Evolutionary conservation across 1,284 basidiomycete species (phyloP).

Genomic region (Athelia sp.): DNA sequence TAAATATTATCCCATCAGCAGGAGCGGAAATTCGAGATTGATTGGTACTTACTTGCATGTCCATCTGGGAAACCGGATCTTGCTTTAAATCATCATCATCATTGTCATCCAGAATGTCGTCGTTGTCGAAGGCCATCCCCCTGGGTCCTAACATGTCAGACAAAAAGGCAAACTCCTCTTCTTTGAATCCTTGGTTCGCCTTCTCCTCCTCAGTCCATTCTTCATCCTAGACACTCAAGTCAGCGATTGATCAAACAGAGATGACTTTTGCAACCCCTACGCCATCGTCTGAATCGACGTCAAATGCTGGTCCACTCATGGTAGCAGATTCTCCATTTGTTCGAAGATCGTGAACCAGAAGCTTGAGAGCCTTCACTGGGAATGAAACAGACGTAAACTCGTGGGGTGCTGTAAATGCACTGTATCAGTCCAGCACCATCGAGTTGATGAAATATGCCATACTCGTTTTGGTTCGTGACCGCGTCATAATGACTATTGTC

Average conservation of each 20-base stretch:
- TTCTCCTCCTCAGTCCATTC: constrained; percentile 85
- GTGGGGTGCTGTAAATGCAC: constrained; percentile 57
- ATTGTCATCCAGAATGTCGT: constrained; percentile 63
- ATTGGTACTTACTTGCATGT: constrained; percentile 68
- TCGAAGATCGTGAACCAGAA: constrained; percentile 81
- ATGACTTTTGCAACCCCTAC: constrained; percentile 37
- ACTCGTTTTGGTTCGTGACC: constrained; percentile 86
- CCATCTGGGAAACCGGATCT: constrained; percentile 85
- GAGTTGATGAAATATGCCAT: constrained; percentile 12
- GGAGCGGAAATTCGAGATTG: background rate
- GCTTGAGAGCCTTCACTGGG: constrained; percentile 87
- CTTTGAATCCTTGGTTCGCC: constrained; percentile 46
- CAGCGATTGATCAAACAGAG: constrained; percentile 4
- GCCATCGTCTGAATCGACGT: constrained; percentile 73
- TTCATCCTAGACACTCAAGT: constrained; percentile 52
- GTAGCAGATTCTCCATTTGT: constrained; percentile 65
- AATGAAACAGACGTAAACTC: constrained; percentile 85
- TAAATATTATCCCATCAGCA: constrained; percentile 2
- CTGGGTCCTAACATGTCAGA: constrained; percentile 69
- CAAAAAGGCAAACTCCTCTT: constrained; percentile 62
- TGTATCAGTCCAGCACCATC: constrained; percentile 9
- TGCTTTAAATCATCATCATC: constrained; percentile 85
- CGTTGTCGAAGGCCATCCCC: constrained; percentile 65
- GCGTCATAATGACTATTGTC: constrained; percentile 85
- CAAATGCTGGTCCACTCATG: constrained; percentile 44